These are phyloP conservation scores for Plasmodium knowlesi DNA, from an alignment of 169 alveolate genomes.

Conservation along the genomic window DNA sequence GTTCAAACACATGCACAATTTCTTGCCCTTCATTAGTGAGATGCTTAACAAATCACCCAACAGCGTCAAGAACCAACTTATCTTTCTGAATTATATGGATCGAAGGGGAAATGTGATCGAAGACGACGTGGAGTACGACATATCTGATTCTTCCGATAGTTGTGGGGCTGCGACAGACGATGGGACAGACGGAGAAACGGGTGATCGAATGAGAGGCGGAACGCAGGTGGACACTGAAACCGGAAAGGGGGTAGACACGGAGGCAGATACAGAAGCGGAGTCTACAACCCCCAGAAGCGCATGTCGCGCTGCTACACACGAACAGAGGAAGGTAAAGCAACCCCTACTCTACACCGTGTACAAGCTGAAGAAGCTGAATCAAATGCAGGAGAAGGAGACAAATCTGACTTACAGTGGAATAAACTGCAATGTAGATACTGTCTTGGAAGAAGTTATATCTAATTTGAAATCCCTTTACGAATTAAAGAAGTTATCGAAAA, in stretches of 20 bases:
- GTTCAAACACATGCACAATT: slow-evolving; percentile 62
- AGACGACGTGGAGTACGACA: background rate
- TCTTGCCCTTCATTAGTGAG: slow-evolving; percentile 54
- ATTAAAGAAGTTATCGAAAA: slow-evolving; percentile 30
- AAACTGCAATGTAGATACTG: slow-evolving; percentile 40
- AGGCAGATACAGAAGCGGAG: background rate
- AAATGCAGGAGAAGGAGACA: background rate
- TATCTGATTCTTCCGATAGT: background rate
- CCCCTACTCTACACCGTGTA: slow-evolving; percentile 44
- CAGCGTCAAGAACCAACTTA: slow-evolving; percentile 43
- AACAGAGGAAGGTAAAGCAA: slow-evolving; percentile 22
- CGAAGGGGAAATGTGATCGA: slow-evolving; percentile 37
- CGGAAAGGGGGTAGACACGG: background rate
- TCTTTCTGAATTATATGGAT: slow-evolving; percentile 46
- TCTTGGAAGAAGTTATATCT: slow-evolving; percentile 16
- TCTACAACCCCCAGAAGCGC: background rate
- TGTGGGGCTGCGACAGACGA: background rate
- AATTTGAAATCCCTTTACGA: slow-evolving; percentile 46
- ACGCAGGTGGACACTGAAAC: background rate
- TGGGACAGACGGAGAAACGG: background rate
- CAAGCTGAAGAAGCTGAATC: slow-evolving; percentile 47
- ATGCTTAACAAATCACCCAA: slow-evolving; percentile 46
- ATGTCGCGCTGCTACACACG: background rate
- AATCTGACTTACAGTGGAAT: slow-evolving; percentile 17
- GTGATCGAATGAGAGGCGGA: background rate